Evolutionary conservation across 495 filamentous ascomycete genomes (phyloP).

Genomic region (Penicillium argentinense): DNA sequence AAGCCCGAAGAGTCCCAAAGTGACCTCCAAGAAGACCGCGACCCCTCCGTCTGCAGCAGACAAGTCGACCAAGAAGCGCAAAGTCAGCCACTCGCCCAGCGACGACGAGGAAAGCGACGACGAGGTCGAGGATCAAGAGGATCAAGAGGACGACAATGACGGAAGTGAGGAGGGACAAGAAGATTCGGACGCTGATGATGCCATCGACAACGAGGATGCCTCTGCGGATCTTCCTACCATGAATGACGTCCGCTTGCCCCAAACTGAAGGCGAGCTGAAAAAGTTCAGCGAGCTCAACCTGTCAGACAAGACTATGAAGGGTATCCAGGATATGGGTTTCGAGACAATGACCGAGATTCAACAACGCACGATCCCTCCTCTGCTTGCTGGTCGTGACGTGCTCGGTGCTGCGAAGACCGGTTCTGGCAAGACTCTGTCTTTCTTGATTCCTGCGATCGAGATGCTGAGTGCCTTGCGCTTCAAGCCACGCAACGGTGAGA

Average conservation of each 20-base stretch:
- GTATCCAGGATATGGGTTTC: conserved; percentile 88
- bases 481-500: conserved; percentile 69
- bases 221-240: conserved; percentile 51
- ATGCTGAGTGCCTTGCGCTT: conserved; percentile 90
- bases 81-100: conserved; percentile 32
- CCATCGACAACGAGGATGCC: conserved; percentile 19
- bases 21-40: conserved; percentile 22
- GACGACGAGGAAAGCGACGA: conserved; percentile 33
- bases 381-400: conserved; percentile 88
- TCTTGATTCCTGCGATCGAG: conserved; percentile 92
- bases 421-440: conserved; percentile 92
- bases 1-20: conserved; percentile 20
- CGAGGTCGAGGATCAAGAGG: conserved; percentile 21
- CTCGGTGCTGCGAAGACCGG: conserved; percentile 97
- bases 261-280: conserved; percentile 51
- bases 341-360: conserved; percentile 97
- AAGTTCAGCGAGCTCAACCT: conserved; percentile 82
- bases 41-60: conserved; percentile 18
- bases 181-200: conserved; percentile 25
- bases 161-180: conserved; percentile 25
- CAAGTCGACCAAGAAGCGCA: conserved; percentile 38
- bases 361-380: conserved; percentile 78
- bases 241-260: conserved; percentile 55
- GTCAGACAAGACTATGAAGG: conserved; percentile 82
- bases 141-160: conserved; percentile 17